Percentiles rank a stretch among this genome's conserved stretches.
Evolutionary conservation across 306 rosid species (phyloP).

Genomic region (Lathyrus sativus): DNA sequence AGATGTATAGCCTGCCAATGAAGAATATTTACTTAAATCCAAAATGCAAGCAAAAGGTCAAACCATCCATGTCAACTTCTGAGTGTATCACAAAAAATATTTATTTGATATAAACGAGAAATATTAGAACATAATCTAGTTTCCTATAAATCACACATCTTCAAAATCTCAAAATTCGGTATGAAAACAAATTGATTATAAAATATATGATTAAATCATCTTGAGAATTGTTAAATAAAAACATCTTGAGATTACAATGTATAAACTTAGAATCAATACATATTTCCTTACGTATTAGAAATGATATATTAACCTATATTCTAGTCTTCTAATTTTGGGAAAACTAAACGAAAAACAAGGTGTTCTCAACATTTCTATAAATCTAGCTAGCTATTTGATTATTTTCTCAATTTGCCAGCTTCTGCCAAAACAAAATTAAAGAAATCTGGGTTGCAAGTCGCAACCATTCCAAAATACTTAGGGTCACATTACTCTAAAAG

Average conservation of each 20-base stretch:
- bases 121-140: background rate
- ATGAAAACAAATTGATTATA: background rate
- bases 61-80: background rate
- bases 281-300: background rate
- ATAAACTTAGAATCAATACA: background rate
- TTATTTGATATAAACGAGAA: background rate
- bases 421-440: slow-evolving; percentile 20
- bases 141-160: background rate
- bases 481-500: slow-evolving; percentile 24
- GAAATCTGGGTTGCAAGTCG: background rate
- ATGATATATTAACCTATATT: background rate
- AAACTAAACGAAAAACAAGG: background rate
- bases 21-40: background rate
- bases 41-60: background rate
- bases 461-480: slow-evolving; percentile 29
- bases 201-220: background rate
- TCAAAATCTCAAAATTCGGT: background rate
- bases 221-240: background rate
- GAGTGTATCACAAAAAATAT: background rate
- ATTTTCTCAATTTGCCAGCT: background rate
- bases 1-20: background rate
- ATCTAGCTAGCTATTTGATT: slow-evolving; percentile 13
- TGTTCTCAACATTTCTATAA: background rate
- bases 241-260: background rate
- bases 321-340: background rate